Evolutionary conservation across 2,329 filamentous ascomycete species (phyloP).

Genomic region (Arthrobotrys conoides): DNA sequence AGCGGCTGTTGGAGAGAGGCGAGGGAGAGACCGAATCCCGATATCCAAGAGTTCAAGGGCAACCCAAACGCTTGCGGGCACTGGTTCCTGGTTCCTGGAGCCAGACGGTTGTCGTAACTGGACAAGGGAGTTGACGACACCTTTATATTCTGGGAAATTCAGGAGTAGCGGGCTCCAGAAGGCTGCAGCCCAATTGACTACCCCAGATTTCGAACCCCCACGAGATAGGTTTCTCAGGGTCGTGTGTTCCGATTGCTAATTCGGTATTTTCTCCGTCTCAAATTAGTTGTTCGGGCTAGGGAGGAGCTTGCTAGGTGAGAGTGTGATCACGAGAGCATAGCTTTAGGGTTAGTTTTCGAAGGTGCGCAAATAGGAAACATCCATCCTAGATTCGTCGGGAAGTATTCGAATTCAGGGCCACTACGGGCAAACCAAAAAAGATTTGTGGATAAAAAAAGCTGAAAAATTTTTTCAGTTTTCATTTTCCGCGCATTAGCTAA

Average conservation of each 20-base stretch:
- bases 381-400: conserved; percentile 42
- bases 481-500: conserved; percentile 45
- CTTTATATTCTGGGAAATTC: conserved; percentile 45
- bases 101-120: conserved; percentile 31
- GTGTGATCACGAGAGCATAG: conserved; percentile 48
- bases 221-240: conserved; percentile 37
- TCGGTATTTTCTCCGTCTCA: conserved; percentile 25
- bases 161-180: background rate
- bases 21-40: conserved; percentile 13
- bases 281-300: conserved; percentile 25
- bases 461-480: conserved; percentile 22
- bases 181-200: conserved; percentile 38
- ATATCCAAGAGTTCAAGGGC: conserved; percentile 20
- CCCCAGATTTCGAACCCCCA: conserved; percentile 59
- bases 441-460: conserved; percentile 21
- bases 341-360: conserved; percentile 26
- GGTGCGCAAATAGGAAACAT: conserved; percentile 26
- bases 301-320: conserved; percentile 30
- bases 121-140: conserved; percentile 46
- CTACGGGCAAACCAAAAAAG: background rate
- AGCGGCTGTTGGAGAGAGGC: conserved; percentile 18
- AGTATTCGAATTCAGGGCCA: conserved; percentile 7
- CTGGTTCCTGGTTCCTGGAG: conserved; percentile 50
- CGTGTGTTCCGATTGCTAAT: conserved; percentile 46
- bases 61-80: conserved; percentile 17